These are phyloP conservation scores for Colletotrichum sansevieriae DNA, from an alignment of 2,329 filamentous ascomycete genomes.

Conservation along the genomic window DNA sequence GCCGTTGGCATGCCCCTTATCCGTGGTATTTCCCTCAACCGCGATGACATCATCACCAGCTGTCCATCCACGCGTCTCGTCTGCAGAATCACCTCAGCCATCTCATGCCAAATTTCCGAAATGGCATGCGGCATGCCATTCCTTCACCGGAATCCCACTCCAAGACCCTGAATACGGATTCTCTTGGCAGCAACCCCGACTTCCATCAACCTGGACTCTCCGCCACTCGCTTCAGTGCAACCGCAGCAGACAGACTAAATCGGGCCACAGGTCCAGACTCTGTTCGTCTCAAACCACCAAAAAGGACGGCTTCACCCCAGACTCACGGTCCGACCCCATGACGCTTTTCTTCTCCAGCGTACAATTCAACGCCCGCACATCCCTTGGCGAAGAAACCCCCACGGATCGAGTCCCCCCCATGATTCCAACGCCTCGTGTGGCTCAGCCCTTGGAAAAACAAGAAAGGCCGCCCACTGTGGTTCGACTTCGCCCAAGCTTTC, in stretches of 20 bases:
- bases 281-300: neutral
- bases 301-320: neutral
- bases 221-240: neutral
- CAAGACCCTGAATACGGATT: neutral
- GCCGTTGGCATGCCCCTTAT: no score
- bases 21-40: slow-evolving; percentile 7
- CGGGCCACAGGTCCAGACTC: slow-evolving; percentile 5
- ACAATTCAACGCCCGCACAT: slow-evolving; percentile 6
- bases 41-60: slow-evolving; percentile 34
- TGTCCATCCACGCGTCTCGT: slow-evolving; percentile 15
- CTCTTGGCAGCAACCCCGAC: neutral
- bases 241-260: neutral
- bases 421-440: slow-evolving; percentile 3
- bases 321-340: neutral
- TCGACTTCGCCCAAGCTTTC: slow-evolving; percentile 29
- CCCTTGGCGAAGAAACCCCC: neutral
- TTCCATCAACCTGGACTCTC: no score
- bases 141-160: neutral
- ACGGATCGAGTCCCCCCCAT: neutral
- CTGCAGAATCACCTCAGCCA: slow-evolving; percentile 19
- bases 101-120: slow-evolving; percentile 15
- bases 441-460: slow-evolving; percentile 8
- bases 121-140: slow-evolving; percentile 23
- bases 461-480: slow-evolving; percentile 48
- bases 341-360: neutral